Base-by-base conservation (phyloP, 129 eudicot species). In the Rutidosis leptorrhynchoides region DNA sequence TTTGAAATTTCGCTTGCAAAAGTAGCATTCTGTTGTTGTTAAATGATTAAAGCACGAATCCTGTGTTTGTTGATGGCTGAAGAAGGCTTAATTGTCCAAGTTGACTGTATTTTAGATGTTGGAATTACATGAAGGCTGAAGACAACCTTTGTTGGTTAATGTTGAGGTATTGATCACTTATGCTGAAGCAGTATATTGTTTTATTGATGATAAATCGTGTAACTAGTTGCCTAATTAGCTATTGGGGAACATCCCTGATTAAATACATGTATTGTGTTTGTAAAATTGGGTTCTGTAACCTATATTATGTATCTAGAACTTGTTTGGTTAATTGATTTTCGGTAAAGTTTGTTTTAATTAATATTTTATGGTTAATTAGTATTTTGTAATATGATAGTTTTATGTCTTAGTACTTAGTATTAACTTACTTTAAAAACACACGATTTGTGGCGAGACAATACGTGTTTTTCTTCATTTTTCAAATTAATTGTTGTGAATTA, bases 31-130 rank as follows among this genome's bases (percentile, higher is more conserved):
- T 17, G 28, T 70, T 59, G 56, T 21, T 58, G 33, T 27, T 46
- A 59, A 28, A 58, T 46, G 1, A n/a, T 55, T 64, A 27, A 54
- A 55, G 57, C 23, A 35, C 28, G 7, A 0, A 65, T 54, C 51
- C 25, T 64, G 25, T 65, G 59, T 55, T 65, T 21, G 43, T 48
- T 64, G 78, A 74, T 56, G 2, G 32, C 46, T 40, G 40, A 48
- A 61, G 24, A 24, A 27, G 25, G n/a, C 42, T 43, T 20, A 26
- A 48, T n/a, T 46, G 59, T 28, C 26, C 60, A 43, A 33, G 69
- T 23, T 61, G 37, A 53, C 5, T 30, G 7, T 48, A 22, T 32
- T 30, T 60, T n/a, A 20, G 68, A 60, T 37, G 32, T 29, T 6
- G 19, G 9, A 35, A 3, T 37, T 26, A 24, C 5, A 7, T 68